Percentiles rank a stretch among this genome's conserved stretches.
phyloP scores from a whole-genome alignment of 179 eudicot genomes.

The Gypsophila paniculata region DNA sequence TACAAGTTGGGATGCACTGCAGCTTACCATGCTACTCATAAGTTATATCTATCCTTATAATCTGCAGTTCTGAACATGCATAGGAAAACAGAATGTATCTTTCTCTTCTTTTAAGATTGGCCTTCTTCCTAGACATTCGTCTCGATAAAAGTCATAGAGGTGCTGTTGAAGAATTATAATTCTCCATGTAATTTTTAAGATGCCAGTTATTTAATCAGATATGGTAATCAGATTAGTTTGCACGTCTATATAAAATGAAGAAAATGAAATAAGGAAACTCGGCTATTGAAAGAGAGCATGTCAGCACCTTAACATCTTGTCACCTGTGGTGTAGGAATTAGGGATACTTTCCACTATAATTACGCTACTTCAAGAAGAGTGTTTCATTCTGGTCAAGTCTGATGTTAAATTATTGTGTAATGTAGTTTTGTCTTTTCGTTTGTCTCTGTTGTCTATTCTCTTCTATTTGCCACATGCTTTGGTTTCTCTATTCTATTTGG shows the following conservation, averaged over 20 bases:
- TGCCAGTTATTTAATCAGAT: neutral
- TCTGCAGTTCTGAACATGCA: neutral
- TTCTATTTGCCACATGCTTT: neutral
- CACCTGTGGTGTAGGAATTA: conserved; percentile 2
- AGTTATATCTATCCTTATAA: neutral
- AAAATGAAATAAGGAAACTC: neutral
- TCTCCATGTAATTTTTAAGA: neutral
- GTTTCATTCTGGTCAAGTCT: neutral
- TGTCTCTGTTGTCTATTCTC: neutral
- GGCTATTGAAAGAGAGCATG: neutral
- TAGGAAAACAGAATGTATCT: neutral
- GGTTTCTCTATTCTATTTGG: neutral
- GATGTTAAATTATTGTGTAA: neutral
- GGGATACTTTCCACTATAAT: neutral
- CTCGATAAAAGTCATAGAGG: neutral
- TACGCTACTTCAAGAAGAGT: neutral
- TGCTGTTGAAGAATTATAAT: neutral
- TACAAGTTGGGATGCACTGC: neutral
- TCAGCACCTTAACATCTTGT: conserved; percentile 1
- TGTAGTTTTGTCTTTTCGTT: neutral
- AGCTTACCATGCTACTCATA: neutral
- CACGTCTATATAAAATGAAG: neutral
- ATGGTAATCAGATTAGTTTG: neutral
- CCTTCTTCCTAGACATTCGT: neutral
- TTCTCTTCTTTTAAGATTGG: neutral